Base-by-base conservation (phyloP, 2,329 filamentous ascomycete genomes). In the Penicillium brevicompactum region DNA sequence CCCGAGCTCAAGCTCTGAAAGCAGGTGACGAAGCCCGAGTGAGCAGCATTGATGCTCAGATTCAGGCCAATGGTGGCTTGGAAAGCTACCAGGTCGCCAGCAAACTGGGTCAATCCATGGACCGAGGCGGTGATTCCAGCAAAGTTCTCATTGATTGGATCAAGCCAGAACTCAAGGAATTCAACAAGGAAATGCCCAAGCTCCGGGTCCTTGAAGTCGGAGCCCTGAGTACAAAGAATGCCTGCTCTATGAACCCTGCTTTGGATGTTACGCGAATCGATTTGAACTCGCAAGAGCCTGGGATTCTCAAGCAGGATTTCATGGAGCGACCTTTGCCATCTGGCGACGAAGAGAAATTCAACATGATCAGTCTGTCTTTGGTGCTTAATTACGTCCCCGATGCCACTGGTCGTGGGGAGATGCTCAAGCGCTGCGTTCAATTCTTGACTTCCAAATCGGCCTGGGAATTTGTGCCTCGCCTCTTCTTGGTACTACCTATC, bases 321-420 rank as follows among this genome's bases (percentile, higher is more conserved):
- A 96, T 99, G 92, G 78, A 91, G 63, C 83, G 92, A 24, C 90
- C 92, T 0, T 73, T 93, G 3, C 93, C 93, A 0, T 31, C 49
- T 5, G 72, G 62, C 7, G 70, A 81, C 21, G 78, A 82, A 5
- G 86, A 92, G 40, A 79, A 79, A 21, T 97, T 97, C 70, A 91
- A 99, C 70, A 84, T 97, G 49, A 88, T 99, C 67, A 96, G 92
- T 47, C 80, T 99, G 22, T 96, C 92, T 8, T 78, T 99, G 50
- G 94, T 99, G 5, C 80, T 99, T 59, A 99, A 99, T 73, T 99
- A 92, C 69, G 92, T 97, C 3, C 90, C 93, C 0, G 87, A 92
- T 63, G 83, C 91, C 3, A 76, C 76, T 31, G 83, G 81, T 4
- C 84, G 92, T 64, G 94, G 94, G 2, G 84, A 90, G 55, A 99